Percentiles rank a stretch among this genome's conserved stretches.
Conservation (phyloP, 2,329 filamentous ascomycete species). For the Exophiala sp. region DNA sequence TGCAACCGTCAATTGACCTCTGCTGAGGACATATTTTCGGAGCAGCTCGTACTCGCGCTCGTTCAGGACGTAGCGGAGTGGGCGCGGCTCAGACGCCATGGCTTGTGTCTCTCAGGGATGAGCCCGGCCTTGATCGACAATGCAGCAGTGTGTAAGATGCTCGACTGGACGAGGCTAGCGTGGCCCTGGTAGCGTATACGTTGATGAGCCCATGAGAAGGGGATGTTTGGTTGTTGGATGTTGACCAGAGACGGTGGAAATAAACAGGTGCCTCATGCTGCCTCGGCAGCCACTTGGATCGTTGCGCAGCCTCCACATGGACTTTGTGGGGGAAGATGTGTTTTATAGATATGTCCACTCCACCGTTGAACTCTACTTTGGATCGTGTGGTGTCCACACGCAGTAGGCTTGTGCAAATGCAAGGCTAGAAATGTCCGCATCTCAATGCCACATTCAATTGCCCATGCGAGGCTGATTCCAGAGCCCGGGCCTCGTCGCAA, state of each 20-base stretch:
- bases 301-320: not conserved
- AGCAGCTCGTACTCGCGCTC: conserved; percentile 23
- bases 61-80: conserved; percentile 21
- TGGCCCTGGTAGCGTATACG: too few species aligned
- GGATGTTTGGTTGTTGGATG: too few species aligned
- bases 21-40: conserved; percentile 4
- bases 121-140: not conserved
- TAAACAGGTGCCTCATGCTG: not conserved
- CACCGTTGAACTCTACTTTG: not conserved
- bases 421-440: not conserved
- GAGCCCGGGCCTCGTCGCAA: conserved; percentile 1
- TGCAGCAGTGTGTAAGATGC: too few species aligned
- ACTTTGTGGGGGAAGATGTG: too few species aligned
- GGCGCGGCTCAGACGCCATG: conserved; percentile 16
- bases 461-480: not conserved
- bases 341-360: too few species aligned
- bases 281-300: not conserved
- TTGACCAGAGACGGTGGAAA: not conserved
- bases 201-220: not conserved
- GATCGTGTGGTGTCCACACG: not conserved
- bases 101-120: not conserved
- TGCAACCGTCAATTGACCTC: not conserved
- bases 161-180: too few species aligned
- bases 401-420: not conserved
- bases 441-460: not conserved